Evolutionary conservation across 768 basidiomycete species (phyloP).

Genomic region (Gloeostereum incarnatum): DNA sequence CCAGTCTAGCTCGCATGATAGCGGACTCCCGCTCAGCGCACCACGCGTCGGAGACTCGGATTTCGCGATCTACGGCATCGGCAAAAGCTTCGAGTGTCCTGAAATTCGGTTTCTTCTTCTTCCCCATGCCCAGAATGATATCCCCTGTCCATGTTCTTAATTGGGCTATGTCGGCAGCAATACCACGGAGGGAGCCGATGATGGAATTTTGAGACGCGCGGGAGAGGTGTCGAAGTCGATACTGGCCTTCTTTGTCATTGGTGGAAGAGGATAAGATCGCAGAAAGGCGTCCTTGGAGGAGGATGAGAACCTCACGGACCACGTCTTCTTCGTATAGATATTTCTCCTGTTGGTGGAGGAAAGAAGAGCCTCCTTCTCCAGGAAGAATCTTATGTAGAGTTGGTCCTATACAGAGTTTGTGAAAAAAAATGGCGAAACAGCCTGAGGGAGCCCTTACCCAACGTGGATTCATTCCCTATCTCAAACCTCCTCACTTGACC

Average conservation of each 20-base stretch:
- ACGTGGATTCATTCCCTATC: constrained; percentile 62
- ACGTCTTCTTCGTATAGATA: constrained; percentile 71
- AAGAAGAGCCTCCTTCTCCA: background rate
- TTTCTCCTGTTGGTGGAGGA: constrained; percentile 25
- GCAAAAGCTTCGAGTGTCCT: constrained; percentile 75
- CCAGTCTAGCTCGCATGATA: too few relatives aligned
- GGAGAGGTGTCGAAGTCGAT: constrained; percentile 62
- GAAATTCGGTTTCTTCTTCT: constrained; percentile 20
- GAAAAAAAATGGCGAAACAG: background rate
- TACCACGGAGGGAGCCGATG: constrained; percentile 44
- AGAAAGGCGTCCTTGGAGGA: constrained; percentile 66
- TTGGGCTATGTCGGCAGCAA: constrained; percentile 51
- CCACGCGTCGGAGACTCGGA: constrained; percentile 56
- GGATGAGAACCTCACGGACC: constrained; percentile 69
- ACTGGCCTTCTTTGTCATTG: constrained; percentile 47
- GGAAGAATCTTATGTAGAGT: constrained; percentile 7
- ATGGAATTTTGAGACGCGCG: constrained; percentile 58
- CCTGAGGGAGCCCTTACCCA: constrained; percentile 33
- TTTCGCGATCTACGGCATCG: constrained; percentile 57
- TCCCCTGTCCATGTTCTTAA: constrained; percentile 43
- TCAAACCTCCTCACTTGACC: constrained; percentile 34
- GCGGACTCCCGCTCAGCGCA: constrained; percentile 62
- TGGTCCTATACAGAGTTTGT: constrained; percentile 6
- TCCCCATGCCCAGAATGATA: background rate
- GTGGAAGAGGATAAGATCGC: constrained; percentile 1